These are phyloP conservation scores for Ascocoryne sarcoides DNA, from an alignment of 2,329 filamentous ascomycete species.

Conservation along the genomic window DNA sequence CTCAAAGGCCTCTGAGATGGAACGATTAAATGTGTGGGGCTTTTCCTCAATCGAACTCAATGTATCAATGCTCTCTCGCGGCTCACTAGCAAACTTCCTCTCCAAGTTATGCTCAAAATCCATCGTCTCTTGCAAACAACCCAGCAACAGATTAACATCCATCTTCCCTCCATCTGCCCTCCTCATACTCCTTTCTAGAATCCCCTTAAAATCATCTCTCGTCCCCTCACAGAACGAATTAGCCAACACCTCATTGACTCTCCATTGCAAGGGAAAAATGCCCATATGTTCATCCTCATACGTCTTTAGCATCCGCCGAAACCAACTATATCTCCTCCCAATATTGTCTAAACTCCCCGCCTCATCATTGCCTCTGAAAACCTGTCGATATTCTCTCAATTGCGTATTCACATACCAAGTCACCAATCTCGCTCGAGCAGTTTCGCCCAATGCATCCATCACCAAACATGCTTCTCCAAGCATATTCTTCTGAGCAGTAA, in stretches of 20 bases:
- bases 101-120: constrained; percentile 94
- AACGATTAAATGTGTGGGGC: constrained; percentile 71
- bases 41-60: constrained; percentile 71
- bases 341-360: constrained; percentile 96
- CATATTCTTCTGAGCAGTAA: constrained; percentile 57
- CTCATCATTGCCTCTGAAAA: constrained; percentile 94
- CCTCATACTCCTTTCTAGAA: constrained; percentile 80
- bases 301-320: constrained; percentile 87
- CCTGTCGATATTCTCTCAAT: constrained; percentile 86
- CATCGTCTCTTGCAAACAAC: constrained; percentile 87
- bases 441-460: constrained; percentile 88
- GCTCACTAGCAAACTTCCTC: constrained; percentile 65
- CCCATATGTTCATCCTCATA: constrained; percentile 88
- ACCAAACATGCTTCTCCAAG: constrained; percentile 84
- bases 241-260: constrained; percentile 80
- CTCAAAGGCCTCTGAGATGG: constrained; percentile 94
- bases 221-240: constrained; percentile 94
- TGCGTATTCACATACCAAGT: constrained; percentile 99
- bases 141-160: constrained; percentile 81
- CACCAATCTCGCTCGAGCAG: constrained; percentile 70
- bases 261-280: constrained; percentile 84
- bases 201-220: constrained; percentile 88
- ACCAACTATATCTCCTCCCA: constrained; percentile 89
- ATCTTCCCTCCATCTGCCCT: constrained; percentile 67
- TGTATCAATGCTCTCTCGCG: constrained; percentile 80